Base-by-base conservation (phyloP, 1,284 basidiomycete genomes). In the Violaceomyces palustris region DNA sequence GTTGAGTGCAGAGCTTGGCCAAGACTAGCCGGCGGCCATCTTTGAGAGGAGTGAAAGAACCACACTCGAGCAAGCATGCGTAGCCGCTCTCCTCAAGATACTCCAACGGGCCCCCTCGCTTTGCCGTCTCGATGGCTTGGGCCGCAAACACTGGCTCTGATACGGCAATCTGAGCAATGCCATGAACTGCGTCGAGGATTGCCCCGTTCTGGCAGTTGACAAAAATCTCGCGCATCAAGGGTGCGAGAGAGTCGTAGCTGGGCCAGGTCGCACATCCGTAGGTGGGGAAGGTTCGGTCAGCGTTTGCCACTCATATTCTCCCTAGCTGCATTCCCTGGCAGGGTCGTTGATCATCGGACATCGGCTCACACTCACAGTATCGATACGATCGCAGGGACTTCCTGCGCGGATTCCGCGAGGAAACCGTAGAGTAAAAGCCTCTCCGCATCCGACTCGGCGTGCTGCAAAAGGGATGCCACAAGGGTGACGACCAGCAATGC, bases 71-170 rank as follows among this genome's bases (percentile, higher is more conserved):
- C 50, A 69, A 41, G 35, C 56, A 50, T 28, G 46, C 60, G 28
- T 63, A 69, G 18, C 67, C 67, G 14, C 51, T 62, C 42, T 69
- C 67, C n/a, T 50, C 58, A 19, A 67, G 43, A 28, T 64, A 69
- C 2, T 60, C 67, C 18, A 42, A 50, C 8, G 65, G 63, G 1
- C 67, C 65, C 7, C 67, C 67, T 22, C 67, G 52, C 10, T 52
- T 57, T 12, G 49, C 46, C n/a, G 67, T 69, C 49, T 69, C 67
- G n/a, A 50, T 40, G 9, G 61, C 61, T 35, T 69, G 67, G 14
- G 61, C 64, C n/a, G 62, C 63, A 34, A 69, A 67, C 33, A 69
- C 61, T 6, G 67, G 67, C 44, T 68, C 62, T 17, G 50, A 56
- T 27, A 63, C 59, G 5, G 65, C 65, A 3, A 61, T 61, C 33